Evolutionary conservation across 208 protist genomes (phyloP).

Genomic region (Acanthamoeba castellanii): DNA sequence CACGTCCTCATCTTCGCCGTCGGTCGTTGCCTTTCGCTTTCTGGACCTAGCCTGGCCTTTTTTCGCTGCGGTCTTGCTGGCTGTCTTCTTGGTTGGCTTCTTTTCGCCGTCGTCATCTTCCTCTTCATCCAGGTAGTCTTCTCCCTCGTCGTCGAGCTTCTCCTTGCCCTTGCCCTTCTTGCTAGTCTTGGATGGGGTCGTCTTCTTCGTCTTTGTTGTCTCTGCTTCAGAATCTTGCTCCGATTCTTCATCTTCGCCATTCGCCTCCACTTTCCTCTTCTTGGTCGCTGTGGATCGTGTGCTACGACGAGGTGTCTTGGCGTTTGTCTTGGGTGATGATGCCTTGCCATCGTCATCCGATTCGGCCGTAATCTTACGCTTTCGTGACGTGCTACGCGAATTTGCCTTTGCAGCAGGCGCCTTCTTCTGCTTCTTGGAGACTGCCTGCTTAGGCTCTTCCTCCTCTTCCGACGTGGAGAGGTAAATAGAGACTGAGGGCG

Average conservation of each 20-base stretch:
- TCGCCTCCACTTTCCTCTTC: too few species aligned
- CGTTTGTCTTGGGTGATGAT: too few species aligned
- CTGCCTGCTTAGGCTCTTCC: too few species aligned
- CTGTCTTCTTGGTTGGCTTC: neutral
- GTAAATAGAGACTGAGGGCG: too few species aligned
- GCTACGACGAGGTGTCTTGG: too few species aligned
- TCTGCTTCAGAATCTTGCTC: neutral
- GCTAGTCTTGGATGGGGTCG: neutral
- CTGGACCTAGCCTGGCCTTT: neutral
- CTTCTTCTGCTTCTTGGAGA: too few species aligned
- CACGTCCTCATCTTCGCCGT: neutral
- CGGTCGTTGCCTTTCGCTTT: neutral
- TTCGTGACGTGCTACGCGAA: too few species aligned
- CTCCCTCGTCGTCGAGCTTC: neutral
- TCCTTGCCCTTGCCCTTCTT: conserved; percentile 24
- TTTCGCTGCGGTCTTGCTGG: neutral
- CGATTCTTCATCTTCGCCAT: neutral
- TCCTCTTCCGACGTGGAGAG: too few species aligned
- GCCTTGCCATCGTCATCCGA: too few species aligned
- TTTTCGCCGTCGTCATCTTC: neutral
- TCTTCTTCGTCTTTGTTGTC: neutral
- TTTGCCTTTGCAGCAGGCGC: too few species aligned
- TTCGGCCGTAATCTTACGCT: too few species aligned
- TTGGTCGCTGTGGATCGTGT: too few species aligned
- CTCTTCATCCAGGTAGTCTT: neutral